A percentile compares a stretch with the other conserved stretches of the same genome.
Conservation (phyloP, 2,329 filamentous ascomycete genomes). For the Geosmithia putterillii region DNA sequence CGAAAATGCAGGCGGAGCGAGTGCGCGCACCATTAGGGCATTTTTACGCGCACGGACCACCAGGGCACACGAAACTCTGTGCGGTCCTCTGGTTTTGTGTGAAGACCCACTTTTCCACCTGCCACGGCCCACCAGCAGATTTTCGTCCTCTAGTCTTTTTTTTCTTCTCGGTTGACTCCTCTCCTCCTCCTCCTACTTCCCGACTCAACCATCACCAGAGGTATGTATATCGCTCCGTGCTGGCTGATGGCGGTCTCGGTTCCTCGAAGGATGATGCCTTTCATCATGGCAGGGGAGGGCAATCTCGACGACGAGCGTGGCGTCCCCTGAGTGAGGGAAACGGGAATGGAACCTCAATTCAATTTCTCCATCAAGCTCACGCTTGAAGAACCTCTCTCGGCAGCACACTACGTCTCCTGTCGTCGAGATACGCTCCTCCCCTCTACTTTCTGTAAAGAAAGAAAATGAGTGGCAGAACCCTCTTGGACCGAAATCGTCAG, state of each 20-base stretch:
- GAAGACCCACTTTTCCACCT: background rate
- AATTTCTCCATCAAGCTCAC: slow-evolving; percentile 9
- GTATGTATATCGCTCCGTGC: slow-evolving; percentile 25
- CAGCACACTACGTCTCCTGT: slow-evolving; percentile 6
- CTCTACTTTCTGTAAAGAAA: slow-evolving; percentile 37
- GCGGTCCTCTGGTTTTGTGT: background rate
- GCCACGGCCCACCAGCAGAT: background rate
- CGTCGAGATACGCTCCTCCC: slow-evolving; percentile 48
- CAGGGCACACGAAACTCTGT: slow-evolving; percentile 21
- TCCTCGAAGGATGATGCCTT: slow-evolving; percentile 26
- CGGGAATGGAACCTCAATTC: background rate
- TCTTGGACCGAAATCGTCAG: slow-evolving; percentile 33
- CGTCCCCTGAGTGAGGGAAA: slow-evolving; percentile 4
- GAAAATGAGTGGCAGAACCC: slow-evolving; percentile 64
- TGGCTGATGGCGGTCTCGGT: slow-evolving; percentile 13
- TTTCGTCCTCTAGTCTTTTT: slow-evolving; percentile 2
- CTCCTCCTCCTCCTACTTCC: slow-evolving; percentile 10
- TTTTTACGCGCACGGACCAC: slow-evolving; percentile 29
- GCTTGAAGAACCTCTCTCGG: no score
- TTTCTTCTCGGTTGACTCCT: slow-evolving; percentile 3
- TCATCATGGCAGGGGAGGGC: slow-evolving; percentile 47
- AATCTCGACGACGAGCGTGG: slow-evolving; percentile 33
- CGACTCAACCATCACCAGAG: slow-evolving; percentile 19
- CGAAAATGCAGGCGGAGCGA: slow-evolving; percentile 12
- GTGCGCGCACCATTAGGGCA: slow-evolving; percentile 27